Evolutionary conservation across 768 basidiomycete genomes (phyloP), one percentile per base, ranked within the genome.

Genomic region (Collybia nuda): DNA sequence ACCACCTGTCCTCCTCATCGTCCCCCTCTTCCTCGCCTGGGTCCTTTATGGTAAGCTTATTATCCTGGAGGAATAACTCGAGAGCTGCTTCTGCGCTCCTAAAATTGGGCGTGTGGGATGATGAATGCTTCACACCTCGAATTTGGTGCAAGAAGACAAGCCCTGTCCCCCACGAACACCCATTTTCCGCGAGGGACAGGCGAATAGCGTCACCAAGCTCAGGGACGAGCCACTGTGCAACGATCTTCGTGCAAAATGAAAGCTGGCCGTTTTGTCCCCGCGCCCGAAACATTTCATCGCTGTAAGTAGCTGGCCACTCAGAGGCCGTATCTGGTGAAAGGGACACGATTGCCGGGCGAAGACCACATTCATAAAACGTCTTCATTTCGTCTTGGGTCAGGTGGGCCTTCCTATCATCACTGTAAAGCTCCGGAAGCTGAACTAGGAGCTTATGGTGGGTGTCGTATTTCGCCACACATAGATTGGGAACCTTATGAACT

Each of bases 141-240:
- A 69, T 53, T 5, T 65, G 64, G 32, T 68, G 64, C 2, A 69
- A 54, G 23, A 70, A 54, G 17, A 64, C 57, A 21, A 68, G 56
- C 5, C 50, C 50, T 0, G 15, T 3, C 1, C 54, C 61, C 66
- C 62, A 67, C 0, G 39, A 28, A 11, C 53, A n/a, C 35, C 39
- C 53, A 15, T 56, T 44, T 12, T 44, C 35, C 1, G 11, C 17
- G 0, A 62, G 44, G 1, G 47, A 3, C 0, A 15, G 17, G 14
- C 63, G 61, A 18, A 70, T 58, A 0, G 8, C 3, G 5, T 52
- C 48, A 1, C 43, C 55, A 4, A 70, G 54, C 2, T 21, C 2
- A 0, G 15, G 3, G 6, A 62, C 52, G 6, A 28, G 15, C 3
- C 51, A 4, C 0, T 32, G 14, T 0, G 56, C 50, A 7, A 68